Evolutionary conservation across 495 filamentous ascomycete genomes (phyloP).

Genomic region (Clavariopsis aquatica): DNA sequence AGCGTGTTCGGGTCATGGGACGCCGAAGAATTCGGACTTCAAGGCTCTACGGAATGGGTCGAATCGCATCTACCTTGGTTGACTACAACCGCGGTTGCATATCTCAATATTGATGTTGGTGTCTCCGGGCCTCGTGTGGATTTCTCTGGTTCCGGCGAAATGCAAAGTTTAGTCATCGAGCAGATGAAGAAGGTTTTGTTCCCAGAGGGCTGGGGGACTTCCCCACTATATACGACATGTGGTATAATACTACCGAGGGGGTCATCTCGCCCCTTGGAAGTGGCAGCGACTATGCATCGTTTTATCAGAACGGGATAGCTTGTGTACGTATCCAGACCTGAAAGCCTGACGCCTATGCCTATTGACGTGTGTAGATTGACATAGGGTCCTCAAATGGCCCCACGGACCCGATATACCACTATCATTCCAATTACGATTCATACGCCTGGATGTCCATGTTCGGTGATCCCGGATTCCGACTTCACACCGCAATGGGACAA

Average conservation of each 20-base stretch:
- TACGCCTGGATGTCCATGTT: slow-evolving; percentile 41
- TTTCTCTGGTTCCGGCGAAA: slow-evolving; percentile 36
- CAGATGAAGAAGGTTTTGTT: slow-evolving; percentile 41
- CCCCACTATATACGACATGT: slow-evolving; percentile 46
- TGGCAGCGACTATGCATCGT: slow-evolving; percentile 40
- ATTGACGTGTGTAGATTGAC: slow-evolving; percentile 34
- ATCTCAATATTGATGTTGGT: slow-evolving; percentile 67
- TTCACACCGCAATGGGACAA: slow-evolving; percentile 40
- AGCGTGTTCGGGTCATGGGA: slow-evolving; percentile 32
- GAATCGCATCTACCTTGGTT: slow-evolving; percentile 35
- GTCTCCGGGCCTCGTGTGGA: slow-evolving; percentile 47
- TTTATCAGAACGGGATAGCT: slow-evolving; percentile 41
- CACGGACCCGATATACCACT: slow-evolving; percentile 42
- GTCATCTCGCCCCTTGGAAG: slow-evolving; percentile 36
- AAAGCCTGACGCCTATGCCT: too few species aligned
- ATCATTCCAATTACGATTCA: slow-evolving; percentile 41
- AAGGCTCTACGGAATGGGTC: slow-evolving; percentile 36
- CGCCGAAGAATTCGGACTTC: slow-evolving; percentile 33
- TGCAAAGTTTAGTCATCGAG: slow-evolving; percentile 37
- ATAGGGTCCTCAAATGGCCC: slow-evolving; percentile 32
- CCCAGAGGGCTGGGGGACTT: slow-evolving; percentile 29
- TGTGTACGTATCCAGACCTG: too few species aligned
- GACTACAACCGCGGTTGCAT: slow-evolving; percentile 51
- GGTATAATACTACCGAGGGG: slow-evolving; percentile 36
- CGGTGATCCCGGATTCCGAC: slow-evolving; percentile 40